A percentile compares a stretch with the other conserved stretches of the same genome.
These are phyloP conservation scores for Backusella westeae DNA, from an alignment of 192 early-diverging fungal species.

Conservation along the genomic window DNA sequence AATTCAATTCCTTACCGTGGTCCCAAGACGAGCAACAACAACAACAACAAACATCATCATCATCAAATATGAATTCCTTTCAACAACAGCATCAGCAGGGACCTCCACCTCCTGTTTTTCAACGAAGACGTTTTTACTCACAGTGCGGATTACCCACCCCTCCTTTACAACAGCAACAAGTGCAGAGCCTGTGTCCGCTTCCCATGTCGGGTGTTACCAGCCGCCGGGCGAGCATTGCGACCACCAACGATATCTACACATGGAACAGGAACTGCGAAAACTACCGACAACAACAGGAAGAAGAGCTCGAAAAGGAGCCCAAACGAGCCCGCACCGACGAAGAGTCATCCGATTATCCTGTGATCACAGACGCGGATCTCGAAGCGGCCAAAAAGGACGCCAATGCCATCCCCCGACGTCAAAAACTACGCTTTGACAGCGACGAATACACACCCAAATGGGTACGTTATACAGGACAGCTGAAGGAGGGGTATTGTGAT, in stretches of 20 bases:
- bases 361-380: constrained; percentile 35
- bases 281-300: neutral
- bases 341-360: constrained; percentile 13
- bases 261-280: constrained; percentile 4
- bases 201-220: neutral
- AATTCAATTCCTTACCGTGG: neutral
- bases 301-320: neutral
- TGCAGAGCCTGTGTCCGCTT: neutral
- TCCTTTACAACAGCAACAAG: neutral
- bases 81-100: neutral
- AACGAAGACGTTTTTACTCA: neutral
- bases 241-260: neutral
- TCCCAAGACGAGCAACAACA: constrained; percentile 3
- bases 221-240: neutral
- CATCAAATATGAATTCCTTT: neutral
- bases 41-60: neutral
- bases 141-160: neutral
- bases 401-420: constrained; percentile 56
- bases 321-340: neutral
- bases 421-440: constrained; percentile 65
- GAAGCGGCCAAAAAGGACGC: constrained; percentile 46
- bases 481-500: constrained; percentile 84
- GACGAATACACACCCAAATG: constrained; percentile 83
- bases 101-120: neutral
- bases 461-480: constrained; percentile 71